Percentiles rank a stretch among this genome's conserved stretches.
Conservation (phyloP, 1,284 basidiomycete species). For the Peniophora sp. region DNA sequence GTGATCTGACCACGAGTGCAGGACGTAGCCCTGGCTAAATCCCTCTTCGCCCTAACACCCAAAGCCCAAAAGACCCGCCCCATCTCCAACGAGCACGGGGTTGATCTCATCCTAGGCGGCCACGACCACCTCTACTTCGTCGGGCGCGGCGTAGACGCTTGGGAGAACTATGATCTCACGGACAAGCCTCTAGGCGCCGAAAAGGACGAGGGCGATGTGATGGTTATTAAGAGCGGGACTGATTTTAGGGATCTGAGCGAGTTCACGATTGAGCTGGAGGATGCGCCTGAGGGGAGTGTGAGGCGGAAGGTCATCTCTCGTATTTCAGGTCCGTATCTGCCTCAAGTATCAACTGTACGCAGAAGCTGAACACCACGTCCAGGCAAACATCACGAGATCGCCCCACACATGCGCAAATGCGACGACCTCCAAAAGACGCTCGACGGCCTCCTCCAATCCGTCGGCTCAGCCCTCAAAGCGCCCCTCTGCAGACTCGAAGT, state of each 20-base stretch:
- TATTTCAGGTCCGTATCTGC: constrained; percentile 47
- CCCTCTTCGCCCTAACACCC: constrained; percentile 53
- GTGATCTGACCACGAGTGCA: constrained; percentile 23
- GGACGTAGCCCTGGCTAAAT: constrained; percentile 65
- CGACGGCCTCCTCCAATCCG: constrained; percentile 60
- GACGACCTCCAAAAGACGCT: constrained; percentile 53
- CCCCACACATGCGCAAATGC: constrained; percentile 55
- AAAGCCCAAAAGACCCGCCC: constrained; percentile 36
- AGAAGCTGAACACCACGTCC: not conserved
- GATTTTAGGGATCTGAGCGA: constrained; percentile 88
- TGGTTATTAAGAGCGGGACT: constrained; percentile 81
- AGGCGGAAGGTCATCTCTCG: constrained; percentile 60
- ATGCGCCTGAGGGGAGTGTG: constrained; percentile 55
- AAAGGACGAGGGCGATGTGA: constrained; percentile 63
- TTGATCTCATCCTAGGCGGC: constrained; percentile 82
- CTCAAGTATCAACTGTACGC: not conserved
- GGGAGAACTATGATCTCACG: constrained; percentile 63
- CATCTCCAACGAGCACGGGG: constrained; percentile 59
- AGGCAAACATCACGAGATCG: constrained; percentile 62
- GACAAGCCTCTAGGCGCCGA: constrained; percentile 62
- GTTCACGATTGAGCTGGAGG: constrained; percentile 55
- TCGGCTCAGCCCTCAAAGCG: constrained; percentile 62
- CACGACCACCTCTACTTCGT: constrained; percentile 89
- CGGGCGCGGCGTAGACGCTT: constrained; percentile 65
- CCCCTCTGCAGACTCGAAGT: constrained; percentile 68